Evolutionary conservation across 768 basidiomycete genomes (phyloP), one percentile per base, ranked within the genome.

Genomic region (Pisolithus microcarpus): DNA sequence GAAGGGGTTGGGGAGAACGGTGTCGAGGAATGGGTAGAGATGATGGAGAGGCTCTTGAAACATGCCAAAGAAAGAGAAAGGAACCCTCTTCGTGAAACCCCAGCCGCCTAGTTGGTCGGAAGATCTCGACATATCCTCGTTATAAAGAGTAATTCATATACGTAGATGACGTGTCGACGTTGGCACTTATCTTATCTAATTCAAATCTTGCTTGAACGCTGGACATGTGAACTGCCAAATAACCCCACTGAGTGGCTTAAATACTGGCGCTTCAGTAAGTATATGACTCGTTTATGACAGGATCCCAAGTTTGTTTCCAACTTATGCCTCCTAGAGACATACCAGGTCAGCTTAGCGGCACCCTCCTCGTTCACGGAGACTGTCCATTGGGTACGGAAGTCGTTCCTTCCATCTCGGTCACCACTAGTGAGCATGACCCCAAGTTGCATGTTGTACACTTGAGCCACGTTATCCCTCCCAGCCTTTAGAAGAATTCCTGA

Each of bases 401-500:
- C 31, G 78, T 83, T 1, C 84, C 87, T 0, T 77, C 85, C 6
- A 85, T 91, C 57, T 86, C 87, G 11, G 85, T 90, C 15, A 75
- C 84, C 5, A 81, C 87, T 7, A 90, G 88, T 87, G 53, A 56
- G 68, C 64, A 38, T n/a, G 37, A n/a, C 43, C 53, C 19, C 36
- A 30, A 44, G 16, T 15, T 30, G 42, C 38, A 30, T 38, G 9
- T 46, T 24, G n/a, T 9, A 46, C 18, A 21, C 42, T 50, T 31
- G 39, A 39, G n/a, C 9, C 19, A 24, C 37, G 36, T 52, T 16
- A 46, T 31, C 18, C 8, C 55, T 26, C 24, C 30, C 51, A 87
- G 85, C 85, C 11, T 87, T 85, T 64, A 75, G 75, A 46, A 63
- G 65, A 11, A 59, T 61, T 39, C 75, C 71, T 5, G 53, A 64